Conservation (phyloP, 2,329 filamentous ascomycete species). For the Leptographium procerum region DNA sequence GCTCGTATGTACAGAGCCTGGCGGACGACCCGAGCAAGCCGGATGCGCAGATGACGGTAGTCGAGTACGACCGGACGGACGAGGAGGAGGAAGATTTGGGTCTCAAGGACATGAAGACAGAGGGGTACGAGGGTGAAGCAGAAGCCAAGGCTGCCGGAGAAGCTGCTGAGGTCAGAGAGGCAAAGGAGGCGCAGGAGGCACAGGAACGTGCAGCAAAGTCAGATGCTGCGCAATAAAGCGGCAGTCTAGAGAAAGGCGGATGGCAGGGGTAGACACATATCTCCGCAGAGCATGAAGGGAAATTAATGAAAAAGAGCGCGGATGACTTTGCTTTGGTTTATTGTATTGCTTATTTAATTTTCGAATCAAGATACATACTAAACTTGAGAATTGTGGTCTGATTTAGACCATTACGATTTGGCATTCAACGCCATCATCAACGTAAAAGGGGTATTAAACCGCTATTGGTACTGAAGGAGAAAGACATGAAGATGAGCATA, state of each 20-base stretch:
- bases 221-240: background rate
- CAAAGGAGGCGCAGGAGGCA: background rate
- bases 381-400: background rate
- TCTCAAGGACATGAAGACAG: constrained; percentile 82
- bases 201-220: background rate
- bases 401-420: too few relatives aligned
- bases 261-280: background rate
- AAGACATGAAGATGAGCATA: background rate
- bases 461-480: background rate
- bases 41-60: constrained; percentile 70
- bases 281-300: background rate
- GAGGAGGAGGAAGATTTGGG: constrained; percentile 93
- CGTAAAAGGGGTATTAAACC: background rate
- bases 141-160: background rate
- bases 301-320: background rate
- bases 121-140: constrained; percentile 62
- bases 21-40: constrained; percentile 56
- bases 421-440: background rate
- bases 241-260: background rate
- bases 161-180: too few relatives aligned
- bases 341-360: background rate
- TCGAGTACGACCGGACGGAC: constrained; percentile 76
- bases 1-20: constrained; percentile 87
- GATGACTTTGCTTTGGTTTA: background rate
- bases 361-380: background rate